Evolutionary conservation across 2,329 filamentous ascomycete genomes (phyloP).

Genomic region (Aspergillus japonicus): DNA sequence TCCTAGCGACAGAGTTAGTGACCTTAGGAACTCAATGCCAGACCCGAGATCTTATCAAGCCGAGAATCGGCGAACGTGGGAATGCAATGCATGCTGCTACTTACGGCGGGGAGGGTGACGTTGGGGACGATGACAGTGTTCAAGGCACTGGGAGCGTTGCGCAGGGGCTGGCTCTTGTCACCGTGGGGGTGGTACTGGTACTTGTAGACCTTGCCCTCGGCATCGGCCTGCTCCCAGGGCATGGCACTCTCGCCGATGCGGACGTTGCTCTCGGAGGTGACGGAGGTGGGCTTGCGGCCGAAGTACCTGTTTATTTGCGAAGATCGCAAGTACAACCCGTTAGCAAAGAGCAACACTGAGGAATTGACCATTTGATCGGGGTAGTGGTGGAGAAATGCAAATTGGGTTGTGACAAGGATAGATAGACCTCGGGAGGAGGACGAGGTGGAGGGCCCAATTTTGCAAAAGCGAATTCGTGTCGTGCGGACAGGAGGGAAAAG

Average conservation of each 20-base stretch:
- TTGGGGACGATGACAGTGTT: slow-evolving; percentile 94
- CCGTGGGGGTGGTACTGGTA: slow-evolving; percentile 85
- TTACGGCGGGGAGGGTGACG: slow-evolving; percentile 85
- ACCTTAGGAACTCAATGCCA: neutral
- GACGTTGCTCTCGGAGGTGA: slow-evolving; percentile 77
- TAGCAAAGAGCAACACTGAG: neutral
- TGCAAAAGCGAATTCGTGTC: slow-evolving; percentile 6
- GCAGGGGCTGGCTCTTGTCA: slow-evolving; percentile 70
- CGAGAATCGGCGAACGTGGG: too few species aligned
- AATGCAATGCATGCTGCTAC: slow-evolving; percentile 21
- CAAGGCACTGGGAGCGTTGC: slow-evolving; percentile 90
- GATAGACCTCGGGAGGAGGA: neutral
- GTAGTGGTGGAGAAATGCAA: slow-evolving; percentile 38
- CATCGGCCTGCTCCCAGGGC: slow-evolving; percentile 78
- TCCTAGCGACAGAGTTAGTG: slow-evolving; percentile 51
- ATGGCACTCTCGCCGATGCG: slow-evolving; percentile 73
- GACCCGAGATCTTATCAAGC: too few species aligned
- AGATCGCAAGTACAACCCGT: slow-evolving; percentile 44
- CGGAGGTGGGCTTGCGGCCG: slow-evolving; percentile 81
- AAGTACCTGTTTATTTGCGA: slow-evolving; percentile 45
- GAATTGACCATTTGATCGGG: too few species aligned
- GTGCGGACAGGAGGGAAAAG: slow-evolving; percentile 8
- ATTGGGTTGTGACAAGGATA: neutral
- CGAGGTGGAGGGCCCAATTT: neutral
- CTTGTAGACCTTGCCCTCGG: slow-evolving; percentile 64